A percentile compares a stretch with the other conserved stretches of the same genome.
These are phyloP conservation scores for Lanmaoa pseudosensibilis DNA, from an alignment of 768 basidiomycete genomes.

Conservation along the genomic window DNA sequence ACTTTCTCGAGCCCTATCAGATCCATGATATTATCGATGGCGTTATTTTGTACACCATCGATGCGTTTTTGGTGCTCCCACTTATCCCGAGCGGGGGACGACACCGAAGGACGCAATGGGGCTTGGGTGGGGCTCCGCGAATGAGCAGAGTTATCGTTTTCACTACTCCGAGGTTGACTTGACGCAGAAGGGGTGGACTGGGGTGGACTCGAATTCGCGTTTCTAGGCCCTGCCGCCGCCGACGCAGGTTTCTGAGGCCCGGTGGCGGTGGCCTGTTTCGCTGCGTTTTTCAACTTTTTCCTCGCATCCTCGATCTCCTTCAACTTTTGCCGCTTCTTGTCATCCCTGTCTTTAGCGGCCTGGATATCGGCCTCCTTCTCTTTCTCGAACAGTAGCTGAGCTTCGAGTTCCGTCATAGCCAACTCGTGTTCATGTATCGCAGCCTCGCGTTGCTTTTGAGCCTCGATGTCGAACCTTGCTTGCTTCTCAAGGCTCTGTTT, in stretches of 20 bases:
- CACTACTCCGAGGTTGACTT: background rate
- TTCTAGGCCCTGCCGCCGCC: background rate
- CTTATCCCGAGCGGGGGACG: slow-evolving; percentile 15
- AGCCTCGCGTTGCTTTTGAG: slow-evolving; percentile 45
- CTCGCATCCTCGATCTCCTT: slow-evolving; percentile 13
- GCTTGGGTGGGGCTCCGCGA: background rate
- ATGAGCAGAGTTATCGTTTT: background rate
- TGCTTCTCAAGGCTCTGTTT: slow-evolving; percentile 40
- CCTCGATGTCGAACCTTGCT: slow-evolving; percentile 39
- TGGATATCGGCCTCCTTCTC: slow-evolving; percentile 11
- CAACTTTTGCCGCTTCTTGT: slow-evolving; percentile 8
- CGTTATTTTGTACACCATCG: slow-evolving; percentile 50
- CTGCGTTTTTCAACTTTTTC: slow-evolving; percentile 4
- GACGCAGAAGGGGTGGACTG: background rate
- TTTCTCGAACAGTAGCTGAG: slow-evolving; percentile 8
- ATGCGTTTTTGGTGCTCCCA: slow-evolving; percentile 41
- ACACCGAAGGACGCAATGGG: slow-evolving; percentile 3
- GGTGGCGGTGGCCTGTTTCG: background rate
- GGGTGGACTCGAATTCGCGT: background rate
- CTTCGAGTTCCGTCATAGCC: slow-evolving; percentile 13
- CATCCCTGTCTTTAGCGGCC: slow-evolving; percentile 11
- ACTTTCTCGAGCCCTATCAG: slow-evolving; percentile 68
- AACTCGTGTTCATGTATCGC: slow-evolving; percentile 42
- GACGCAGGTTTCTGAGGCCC: background rate
- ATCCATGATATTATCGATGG: slow-evolving; percentile 65